Base-by-base conservation (phyloP, 148 eudicot genomes). In the Rhododendron ferrugineum region DNA sequence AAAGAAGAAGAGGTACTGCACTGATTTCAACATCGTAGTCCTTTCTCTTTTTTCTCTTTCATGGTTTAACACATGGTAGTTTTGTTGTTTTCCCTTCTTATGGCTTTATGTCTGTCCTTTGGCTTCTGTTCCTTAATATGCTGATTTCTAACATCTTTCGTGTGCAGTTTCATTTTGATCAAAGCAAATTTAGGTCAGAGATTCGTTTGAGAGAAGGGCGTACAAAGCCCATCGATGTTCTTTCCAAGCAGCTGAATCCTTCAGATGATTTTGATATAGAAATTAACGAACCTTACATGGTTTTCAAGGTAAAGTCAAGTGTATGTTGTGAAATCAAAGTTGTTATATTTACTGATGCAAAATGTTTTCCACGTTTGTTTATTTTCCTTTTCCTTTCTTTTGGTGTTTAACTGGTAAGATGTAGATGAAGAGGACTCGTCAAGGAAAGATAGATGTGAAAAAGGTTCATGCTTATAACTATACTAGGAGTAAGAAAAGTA, bases 81-180 rank as follows among this genome's bases (percentile, higher is more conserved):
- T 14, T 74, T 62, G 9, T 5, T 37, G 23, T 75, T 46, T 84
- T 86, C 42, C 64, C 37, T 73, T 80, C 13, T 20, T 16, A 26
- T 34, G 56, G 8, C 46, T 36, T 18, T 34, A 8, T 78, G 74
- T 75, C 49, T 78, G 60, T 79, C 66, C 26, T 44, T 9, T 83
- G 26, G 62, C 47, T 50, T 73, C 15, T 46, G 11, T 36, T 83
- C 82, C 40, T 34, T 30, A 42, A 42, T 47, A 16, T 47, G 73
- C 56, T 20, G 50, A 54, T 84, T 66, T 23, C 79, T 84, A 34
- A 46, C 78, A 64, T 87, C 36, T 86, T 85, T 46, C 18, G 26
- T 81, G 22, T 90, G 84, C 93, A 93, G 97, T 96, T 96, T 86
- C 99, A 95, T 89, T 96, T 96, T 89, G 98, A 95, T 91, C 99